phyloP scores from a whole-genome alignment of 331 rosid genomes.

The Malus hybrid region DNA sequence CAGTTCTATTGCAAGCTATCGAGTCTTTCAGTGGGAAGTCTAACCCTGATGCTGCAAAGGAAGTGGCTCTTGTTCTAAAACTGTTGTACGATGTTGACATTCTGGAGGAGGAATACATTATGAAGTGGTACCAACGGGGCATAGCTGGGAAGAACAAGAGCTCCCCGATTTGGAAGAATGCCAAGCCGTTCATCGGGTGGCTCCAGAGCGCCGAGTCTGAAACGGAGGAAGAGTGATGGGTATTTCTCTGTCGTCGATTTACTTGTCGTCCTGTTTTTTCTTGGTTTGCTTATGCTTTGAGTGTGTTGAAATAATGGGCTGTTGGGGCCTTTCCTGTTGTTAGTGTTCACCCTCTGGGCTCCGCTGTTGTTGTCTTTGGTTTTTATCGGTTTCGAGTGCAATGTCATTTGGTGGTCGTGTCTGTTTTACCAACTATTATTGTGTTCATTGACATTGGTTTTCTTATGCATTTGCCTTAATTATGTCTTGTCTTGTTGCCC shows the following conservation, averaged over 20 bases:
- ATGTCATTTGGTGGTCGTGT: not conserved
- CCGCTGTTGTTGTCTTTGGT: not conserved
- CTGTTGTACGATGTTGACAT: constrained; percentile 35
- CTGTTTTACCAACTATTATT: not conserved
- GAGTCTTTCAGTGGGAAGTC: constrained; percentile 35
- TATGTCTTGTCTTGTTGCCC: not conserved
- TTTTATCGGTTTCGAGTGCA: not conserved
- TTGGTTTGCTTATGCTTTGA: not conserved
- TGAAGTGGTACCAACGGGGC: constrained; percentile 48
- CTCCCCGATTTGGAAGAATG: constrained; percentile 37
- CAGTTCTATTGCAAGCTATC: constrained; percentile 25
- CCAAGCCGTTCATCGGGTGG: constrained; percentile 59
- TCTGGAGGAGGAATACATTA: constrained; percentile 35
- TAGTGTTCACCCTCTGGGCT: not conserved
- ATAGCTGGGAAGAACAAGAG: constrained; percentile 20
- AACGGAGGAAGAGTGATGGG: constrained; percentile 39
- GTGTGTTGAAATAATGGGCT: not conserved
- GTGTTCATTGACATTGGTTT: not conserved
- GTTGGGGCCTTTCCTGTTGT: not conserved
- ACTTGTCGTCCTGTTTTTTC: too few relatives aligned
- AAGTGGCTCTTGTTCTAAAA: constrained; percentile 46
- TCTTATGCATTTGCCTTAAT: not conserved
- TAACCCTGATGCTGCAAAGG: constrained; percentile 33
- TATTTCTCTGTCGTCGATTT: not conserved
- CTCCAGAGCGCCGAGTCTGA: constrained; percentile 65